Evolutionary conservation across 2,329 filamentous ascomycete species (phyloP).

Genomic region (Tolypocladium ophioglossoides): DNA sequence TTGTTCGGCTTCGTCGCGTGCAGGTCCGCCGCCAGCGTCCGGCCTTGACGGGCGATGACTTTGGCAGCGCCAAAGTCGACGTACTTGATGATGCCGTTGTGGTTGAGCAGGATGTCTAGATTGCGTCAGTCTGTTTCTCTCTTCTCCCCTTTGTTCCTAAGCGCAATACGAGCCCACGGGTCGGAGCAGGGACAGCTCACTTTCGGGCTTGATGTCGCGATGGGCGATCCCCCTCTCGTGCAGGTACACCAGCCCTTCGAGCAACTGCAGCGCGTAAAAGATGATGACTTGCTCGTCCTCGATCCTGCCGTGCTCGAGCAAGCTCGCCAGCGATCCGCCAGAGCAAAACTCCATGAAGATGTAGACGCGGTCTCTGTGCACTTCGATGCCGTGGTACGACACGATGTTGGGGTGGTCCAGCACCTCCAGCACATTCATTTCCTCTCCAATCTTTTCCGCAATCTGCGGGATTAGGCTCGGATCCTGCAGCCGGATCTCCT

Average conservation of each 20-base stretch:
- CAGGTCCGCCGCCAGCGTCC: conserved; percentile 60
- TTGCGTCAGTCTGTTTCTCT: conserved; percentile 7
- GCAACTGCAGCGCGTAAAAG: conserved; percentile 88
- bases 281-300: conserved; percentile 97
- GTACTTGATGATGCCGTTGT: conserved; percentile 98
- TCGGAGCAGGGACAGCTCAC: conserved; percentile 38
- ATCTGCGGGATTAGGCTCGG: conserved; percentile 92
- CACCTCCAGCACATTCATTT: conserved; percentile 93
- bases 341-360: conserved; percentile 99
- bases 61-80: conserved; percentile 98
- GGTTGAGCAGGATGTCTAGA: conserved; percentile 83
- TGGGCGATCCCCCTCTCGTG: conserved; percentile 89
- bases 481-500: conserved; percentile 94
- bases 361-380: conserved; percentile 97
- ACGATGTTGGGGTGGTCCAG: conserved; percentile 97
- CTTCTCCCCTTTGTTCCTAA: not conserved
- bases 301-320: conserved; percentile 91
- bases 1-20: conserved; percentile 59
- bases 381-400: conserved; percentile 95
- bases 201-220: conserved; percentile 96
- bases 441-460: conserved; percentile 86
- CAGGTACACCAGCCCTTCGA: conserved; percentile 88
- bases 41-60: conserved; percentile 87
- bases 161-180: not conserved
- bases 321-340: conserved; percentile 77